Base-by-base conservation (phyloP, 495 filamentous ascomycete species). In the Xylaria sp. region DNA sequence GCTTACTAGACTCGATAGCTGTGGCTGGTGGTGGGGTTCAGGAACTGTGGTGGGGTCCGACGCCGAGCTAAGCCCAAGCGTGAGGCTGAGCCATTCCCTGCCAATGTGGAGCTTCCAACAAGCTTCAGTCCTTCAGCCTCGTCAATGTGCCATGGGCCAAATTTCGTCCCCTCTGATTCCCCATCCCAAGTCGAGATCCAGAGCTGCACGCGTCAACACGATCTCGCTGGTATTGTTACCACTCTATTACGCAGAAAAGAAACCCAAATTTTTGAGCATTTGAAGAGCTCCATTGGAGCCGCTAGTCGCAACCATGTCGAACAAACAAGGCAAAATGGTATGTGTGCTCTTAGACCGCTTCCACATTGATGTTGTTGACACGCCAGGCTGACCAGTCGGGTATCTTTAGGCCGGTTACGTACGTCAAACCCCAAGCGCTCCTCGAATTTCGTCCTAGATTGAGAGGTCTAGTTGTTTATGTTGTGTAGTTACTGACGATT, bases 291-390 rank as follows among this genome's bases (percentile, higher is more conserved):
- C 90, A 85, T 73, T 65, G 81, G 87, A 88, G 86, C 89, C 89
- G 87, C 87, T 86, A 85, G 82, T 77, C 80, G 79, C 76, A 74
- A 83, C 78, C 81, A 91, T 82, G 84, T 95, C 97, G 91, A 97
- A 97, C 88, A 97, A 97, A 81, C 93, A 97, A 80, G 96, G 96
- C 81, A 98, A 98, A 88, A 98, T 99, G 96, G 96, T 98, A 86
- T 90, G 94, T 89, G 82, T 65, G 64, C 75, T 70, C 72, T 73
- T 75, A 68, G 67, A 76, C 70, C 77, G 74, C 73, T 73, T 82
- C 68, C 71, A 44, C 83, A 79, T 80, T 81, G 79, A 78, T 74
- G 67, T 72, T 82, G 86, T 90, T 91, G 86, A 92, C 89, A 85
- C 82, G 77, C 77, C 83, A 85, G 85, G 90, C 93, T 97, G 87